Evolutionary conservation across 108 stramenopile genomes (phyloP).

Genomic region (Epipyxis sp.): DNA sequence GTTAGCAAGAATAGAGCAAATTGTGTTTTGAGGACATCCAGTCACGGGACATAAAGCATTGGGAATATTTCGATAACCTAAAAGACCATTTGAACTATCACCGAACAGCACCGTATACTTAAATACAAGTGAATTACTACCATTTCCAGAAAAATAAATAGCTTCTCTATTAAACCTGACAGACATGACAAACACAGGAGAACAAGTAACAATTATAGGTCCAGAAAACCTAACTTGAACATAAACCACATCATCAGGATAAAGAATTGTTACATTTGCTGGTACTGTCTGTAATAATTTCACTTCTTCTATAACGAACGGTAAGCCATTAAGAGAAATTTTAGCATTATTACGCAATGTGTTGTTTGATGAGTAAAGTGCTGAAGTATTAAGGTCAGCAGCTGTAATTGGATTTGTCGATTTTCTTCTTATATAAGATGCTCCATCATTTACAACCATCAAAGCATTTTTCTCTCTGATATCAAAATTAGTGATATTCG

Average conservation of each 20-base stretch:
- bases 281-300: not conserved
- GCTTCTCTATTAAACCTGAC: not conserved
- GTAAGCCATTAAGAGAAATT: conserved; percentile 4
- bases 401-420: not conserved
- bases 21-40: not conserved
- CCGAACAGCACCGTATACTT: not conserved
- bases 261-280: not conserved
- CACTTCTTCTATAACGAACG: not conserved
- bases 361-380: not conserved
- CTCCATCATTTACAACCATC: not conserved
- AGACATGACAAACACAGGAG: not conserved
- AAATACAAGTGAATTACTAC: not conserved
- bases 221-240: conserved; percentile 2
- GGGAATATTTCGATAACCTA: not conserved
- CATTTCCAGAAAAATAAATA: conserved; percentile 6
- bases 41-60: not conserved
- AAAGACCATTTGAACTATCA: not conserved
- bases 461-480: not conserved
- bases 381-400: not conserved
- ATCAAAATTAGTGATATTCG: not conserved
- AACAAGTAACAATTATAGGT: conserved; percentile 17
- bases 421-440: not conserved
- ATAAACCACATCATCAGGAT: conserved; percentile 8
- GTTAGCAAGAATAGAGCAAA: not conserved
- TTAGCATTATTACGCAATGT: not conserved